These are phyloP conservation scores for Penicillium janthinellum DNA, from an alignment of 2,329 filamentous ascomycete species.

Conservation along the genomic window DNA sequence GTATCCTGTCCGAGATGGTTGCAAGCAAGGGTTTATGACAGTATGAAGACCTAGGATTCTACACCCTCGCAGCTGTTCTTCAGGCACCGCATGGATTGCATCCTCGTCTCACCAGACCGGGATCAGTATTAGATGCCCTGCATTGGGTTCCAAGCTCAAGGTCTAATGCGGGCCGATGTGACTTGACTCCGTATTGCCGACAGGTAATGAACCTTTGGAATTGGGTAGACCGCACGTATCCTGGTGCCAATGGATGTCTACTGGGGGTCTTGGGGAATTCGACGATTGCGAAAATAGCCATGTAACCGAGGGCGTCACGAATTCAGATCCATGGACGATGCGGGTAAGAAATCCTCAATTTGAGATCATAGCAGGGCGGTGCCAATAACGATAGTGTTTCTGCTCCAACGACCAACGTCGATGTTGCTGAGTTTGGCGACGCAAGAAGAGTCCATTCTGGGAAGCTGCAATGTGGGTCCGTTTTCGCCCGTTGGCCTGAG, in stretches of 20 bases:
- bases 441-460: background rate
- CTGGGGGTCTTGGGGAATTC: background rate
- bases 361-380: background rate
- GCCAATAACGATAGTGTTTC: background rate
- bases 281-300: background rate
- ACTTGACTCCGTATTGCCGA: slow-evolving; percentile 23
- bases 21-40: slow-evolving; percentile 9
- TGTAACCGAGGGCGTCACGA: background rate
- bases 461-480: background rate
- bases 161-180: background rate
- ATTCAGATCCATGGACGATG: too few species aligned
- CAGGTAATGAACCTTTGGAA: slow-evolving; percentile 26
- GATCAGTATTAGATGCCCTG: slow-evolving; percentile 4
- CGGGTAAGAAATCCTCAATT: too few species aligned
- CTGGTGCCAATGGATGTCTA: background rate
- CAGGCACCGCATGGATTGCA: slow-evolving; percentile 26
- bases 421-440: background rate
- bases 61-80: slow-evolving; percentile 22
- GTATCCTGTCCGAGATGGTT: slow-evolving; percentile 2
- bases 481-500: background rate
- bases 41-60: slow-evolving; percentile 4
- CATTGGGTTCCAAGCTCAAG: slow-evolving; percentile 4
- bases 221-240: slow-evolving; percentile 7
- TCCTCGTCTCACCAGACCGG: slow-evolving; percentile 27
- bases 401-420: background rate